These are phyloP conservation scores for Alternaria triticina DNA, from an alignment of 2,329 filamentous ascomycete genomes.

Conservation along the genomic window DNA sequence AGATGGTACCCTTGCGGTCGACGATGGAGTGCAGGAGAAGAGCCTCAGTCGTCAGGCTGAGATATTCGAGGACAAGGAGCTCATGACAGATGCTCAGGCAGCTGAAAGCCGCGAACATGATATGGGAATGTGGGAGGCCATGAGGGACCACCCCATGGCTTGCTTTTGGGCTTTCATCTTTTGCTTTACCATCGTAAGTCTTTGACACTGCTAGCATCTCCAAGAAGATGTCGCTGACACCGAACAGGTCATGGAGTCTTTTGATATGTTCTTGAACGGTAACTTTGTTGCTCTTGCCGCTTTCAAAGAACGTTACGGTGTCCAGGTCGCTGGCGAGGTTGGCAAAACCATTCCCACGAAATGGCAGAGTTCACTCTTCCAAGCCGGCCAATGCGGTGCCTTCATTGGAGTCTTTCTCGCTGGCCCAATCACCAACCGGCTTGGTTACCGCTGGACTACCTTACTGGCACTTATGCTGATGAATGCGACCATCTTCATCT, in stretches of 20 bases:
- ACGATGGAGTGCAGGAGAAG: slow-evolving; percentile 7
- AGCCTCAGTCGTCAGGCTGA: slow-evolving; percentile 12
- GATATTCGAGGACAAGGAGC: slow-evolving; percentile 27
- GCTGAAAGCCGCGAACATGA: slow-evolving; percentile 62
- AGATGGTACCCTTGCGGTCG: neutral
- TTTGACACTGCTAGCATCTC: neutral
- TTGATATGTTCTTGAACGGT: slow-evolving; percentile 65
- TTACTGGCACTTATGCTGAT: slow-evolving; percentile 60
- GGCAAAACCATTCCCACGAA: slow-evolving; percentile 54
- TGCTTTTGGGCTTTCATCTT: slow-evolving; percentile 63
- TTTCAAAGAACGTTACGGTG: slow-evolving; percentile 58
- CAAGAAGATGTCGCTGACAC: neutral
- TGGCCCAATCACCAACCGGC: slow-evolving; percentile 62
- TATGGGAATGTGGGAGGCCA: slow-evolving; percentile 57
- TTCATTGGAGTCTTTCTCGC: slow-evolving; percentile 66
- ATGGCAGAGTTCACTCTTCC: slow-evolving; percentile 66
- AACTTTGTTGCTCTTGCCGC: slow-evolving; percentile 61
- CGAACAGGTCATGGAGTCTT: slow-evolving; percentile 67
- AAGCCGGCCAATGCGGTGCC: slow-evolving; percentile 63
- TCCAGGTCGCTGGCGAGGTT: slow-evolving; percentile 35
- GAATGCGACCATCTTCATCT: slow-evolving; percentile 66
- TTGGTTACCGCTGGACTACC: slow-evolving; percentile 66
- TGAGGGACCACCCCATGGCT: slow-evolving; percentile 59
- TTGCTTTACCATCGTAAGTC: slow-evolving; percentile 60
- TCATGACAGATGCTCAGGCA: slow-evolving; percentile 54